These are phyloP conservation scores for Graphilbum fragrans DNA, from an alignment of 2,329 filamentous ascomycete genomes.

Conservation along the genomic window DNA sequence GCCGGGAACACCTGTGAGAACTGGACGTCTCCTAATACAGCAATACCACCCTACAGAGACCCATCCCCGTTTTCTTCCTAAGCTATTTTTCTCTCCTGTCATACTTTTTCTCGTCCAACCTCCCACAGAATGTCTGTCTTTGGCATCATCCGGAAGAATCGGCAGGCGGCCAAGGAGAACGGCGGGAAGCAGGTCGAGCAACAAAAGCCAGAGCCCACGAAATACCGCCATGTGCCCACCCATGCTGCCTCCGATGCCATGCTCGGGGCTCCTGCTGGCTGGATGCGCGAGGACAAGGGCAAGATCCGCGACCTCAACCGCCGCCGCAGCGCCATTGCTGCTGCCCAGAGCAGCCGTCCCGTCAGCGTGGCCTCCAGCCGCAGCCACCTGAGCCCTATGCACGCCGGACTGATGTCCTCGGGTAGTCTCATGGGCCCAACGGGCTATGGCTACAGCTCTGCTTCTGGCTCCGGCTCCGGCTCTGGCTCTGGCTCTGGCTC, in stretches of 20 bases:
- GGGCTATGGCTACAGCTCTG: no score
- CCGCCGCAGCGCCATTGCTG: conserved; percentile 31
- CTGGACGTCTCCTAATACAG: no score
- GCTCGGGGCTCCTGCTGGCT: conserved; percentile 38
- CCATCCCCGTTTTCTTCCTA: no score
- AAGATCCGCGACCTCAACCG: conserved; percentile 38
- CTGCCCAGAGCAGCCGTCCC: neutral
- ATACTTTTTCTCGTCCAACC: neutral
- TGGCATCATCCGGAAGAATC: conserved; percentile 36
- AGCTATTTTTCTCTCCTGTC: neutral
- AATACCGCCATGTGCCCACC: conserved; percentile 49
- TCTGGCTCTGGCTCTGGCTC: neutral
- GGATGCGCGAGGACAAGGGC: conserved; percentile 31
- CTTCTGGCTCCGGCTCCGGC: neutral
- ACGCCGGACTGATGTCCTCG: conserved; percentile 4
- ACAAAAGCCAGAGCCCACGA: conserved; percentile 23
- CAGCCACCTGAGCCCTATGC: conserved; percentile 7
- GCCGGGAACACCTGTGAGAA: no score
- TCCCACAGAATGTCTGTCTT: conserved; percentile 40
- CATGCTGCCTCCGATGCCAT: conserved; percentile 49
- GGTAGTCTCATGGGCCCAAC: no score
- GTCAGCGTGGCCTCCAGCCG: neutral
- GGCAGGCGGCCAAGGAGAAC: conserved; percentile 43
- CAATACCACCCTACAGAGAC: no score
- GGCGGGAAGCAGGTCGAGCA: conserved; percentile 35